Evolutionary conservation across 2,329 filamentous ascomycete genomes (phyloP).

Genomic region (Aspergillus sp.): DNA sequence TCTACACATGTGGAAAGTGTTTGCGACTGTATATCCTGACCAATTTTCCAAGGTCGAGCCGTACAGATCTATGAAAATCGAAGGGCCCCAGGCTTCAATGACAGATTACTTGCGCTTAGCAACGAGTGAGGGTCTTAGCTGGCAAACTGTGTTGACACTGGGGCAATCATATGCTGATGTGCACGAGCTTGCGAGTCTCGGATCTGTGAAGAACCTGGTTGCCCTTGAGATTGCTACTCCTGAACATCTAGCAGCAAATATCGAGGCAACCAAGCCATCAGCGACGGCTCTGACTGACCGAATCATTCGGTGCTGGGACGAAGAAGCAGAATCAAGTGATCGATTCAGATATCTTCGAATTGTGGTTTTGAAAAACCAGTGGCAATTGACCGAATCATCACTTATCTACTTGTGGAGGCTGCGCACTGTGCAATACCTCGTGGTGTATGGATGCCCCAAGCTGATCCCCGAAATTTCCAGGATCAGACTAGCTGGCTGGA

Average conservation of each 20-base stretch:
- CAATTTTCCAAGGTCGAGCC: conserved; percentile 37
- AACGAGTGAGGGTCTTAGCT: conserved; percentile 35
- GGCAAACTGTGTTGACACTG: conserved; percentile 43
- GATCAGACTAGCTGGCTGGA: conserved; percentile 35
- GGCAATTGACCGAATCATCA: conserved; percentile 33
- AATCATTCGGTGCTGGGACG: conserved; percentile 47
- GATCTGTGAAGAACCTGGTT: conserved; percentile 45
- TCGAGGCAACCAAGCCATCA: conserved; percentile 18
- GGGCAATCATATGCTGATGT: conserved; percentile 35
- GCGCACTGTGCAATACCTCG: conserved; percentile 40
- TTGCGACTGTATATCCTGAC: conserved; percentile 41
- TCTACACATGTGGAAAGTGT: conserved; percentile 50
- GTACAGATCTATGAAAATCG: conserved; percentile 38
- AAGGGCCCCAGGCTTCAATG: conserved; percentile 35
- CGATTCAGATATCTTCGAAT: conserved; percentile 46
- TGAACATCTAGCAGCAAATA: conserved; percentile 16
- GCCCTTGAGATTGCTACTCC: conserved; percentile 43
- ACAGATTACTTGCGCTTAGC: conserved; percentile 42
- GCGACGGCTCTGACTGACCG: conserved; percentile 41
- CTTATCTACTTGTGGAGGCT: conserved; percentile 42
- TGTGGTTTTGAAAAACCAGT: conserved; percentile 41
- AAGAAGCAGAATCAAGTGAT: conserved; percentile 35
- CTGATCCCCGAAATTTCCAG: conserved; percentile 30
- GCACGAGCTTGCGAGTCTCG: conserved; percentile 44
- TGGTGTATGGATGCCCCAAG: conserved; percentile 38